Conservation (phyloP, 441 rosid species). For the Bruguiera hainesii region DNA sequence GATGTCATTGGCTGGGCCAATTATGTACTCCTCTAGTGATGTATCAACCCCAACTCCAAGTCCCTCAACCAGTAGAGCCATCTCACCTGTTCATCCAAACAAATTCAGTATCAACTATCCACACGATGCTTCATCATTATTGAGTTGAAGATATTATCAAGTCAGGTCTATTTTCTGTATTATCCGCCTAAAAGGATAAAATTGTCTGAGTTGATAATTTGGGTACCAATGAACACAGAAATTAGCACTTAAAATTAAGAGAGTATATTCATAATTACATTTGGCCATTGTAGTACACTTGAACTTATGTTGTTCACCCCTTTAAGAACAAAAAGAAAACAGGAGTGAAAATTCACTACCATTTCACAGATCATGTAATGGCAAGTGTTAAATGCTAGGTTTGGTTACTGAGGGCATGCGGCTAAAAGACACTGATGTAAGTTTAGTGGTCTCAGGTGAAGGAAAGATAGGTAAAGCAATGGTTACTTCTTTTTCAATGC, state of each 20-base stretch:
- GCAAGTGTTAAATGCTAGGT: not conserved
- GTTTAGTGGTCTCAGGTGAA: not conserved
- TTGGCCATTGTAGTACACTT: no score
- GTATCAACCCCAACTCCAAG: conserved; percentile 61
- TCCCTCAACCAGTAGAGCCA: conserved; percentile 71
- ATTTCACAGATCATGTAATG: not conserved
- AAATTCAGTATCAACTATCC: conserved; percentile 12
- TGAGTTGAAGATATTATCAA: conserved; percentile 4
- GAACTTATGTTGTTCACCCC: no score
- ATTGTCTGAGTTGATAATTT: not conserved
- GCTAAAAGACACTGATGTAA: not conserved
- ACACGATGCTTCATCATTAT: conserved; percentile 10
- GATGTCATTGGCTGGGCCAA: conserved; percentile 36
- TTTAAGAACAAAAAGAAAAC: not conserved
- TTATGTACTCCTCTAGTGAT: conserved; percentile 54
- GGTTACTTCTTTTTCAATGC: not conserved
- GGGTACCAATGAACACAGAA: no score
- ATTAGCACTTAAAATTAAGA: not conserved
- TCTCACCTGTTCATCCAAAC: conserved; percentile 47
- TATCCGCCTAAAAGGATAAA: not conserved
- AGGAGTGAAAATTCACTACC: not conserved
- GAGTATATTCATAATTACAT: no score
- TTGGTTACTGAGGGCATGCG: not conserved
- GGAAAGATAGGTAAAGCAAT: not conserved
- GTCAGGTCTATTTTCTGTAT: not conserved